Evolutionary conservation across 1,284 basidiomycete species (phyloP).

Genomic region (Heterobasidion occidentale): DNA sequence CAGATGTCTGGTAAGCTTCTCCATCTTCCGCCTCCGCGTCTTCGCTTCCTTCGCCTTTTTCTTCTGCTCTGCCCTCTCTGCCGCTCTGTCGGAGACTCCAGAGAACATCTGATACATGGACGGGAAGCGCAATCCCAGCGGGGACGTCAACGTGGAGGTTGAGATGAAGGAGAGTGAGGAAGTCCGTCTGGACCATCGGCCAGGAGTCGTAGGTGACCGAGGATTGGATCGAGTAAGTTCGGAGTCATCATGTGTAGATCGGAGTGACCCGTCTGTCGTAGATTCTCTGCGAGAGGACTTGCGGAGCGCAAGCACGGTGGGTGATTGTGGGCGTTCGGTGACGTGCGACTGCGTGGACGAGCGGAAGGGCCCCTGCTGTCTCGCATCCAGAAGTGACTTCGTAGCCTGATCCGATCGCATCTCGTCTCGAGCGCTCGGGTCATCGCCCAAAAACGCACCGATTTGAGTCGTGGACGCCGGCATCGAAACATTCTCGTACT

Average conservation of each 20-base stretch:
- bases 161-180: not conserved
- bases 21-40: conserved; percentile 6
- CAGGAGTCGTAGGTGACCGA: not conserved
- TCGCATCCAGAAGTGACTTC: no score
- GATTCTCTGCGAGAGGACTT: no score
- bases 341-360: no score
- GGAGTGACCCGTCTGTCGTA: no score
- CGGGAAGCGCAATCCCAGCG: not conserved
- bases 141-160: not conserved
- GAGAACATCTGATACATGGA: not conserved
- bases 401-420: no score
- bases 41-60: conserved; percentile 2
- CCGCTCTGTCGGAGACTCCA: not conserved
- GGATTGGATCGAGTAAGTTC: not conserved
- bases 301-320: no score
- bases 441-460: no score
- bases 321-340: no score
- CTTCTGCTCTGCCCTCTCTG: not conserved
- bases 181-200: not conserved
- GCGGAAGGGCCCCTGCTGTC: no score
- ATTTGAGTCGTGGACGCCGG: not conserved
- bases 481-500: no score
- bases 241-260: no score
- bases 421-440: no score
- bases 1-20: conserved; percentile 9